These are phyloP conservation scores for Colletotrichum lupini DNA, from an alignment of 2,329 filamentous ascomycete genomes.

Conservation along the genomic window DNA sequence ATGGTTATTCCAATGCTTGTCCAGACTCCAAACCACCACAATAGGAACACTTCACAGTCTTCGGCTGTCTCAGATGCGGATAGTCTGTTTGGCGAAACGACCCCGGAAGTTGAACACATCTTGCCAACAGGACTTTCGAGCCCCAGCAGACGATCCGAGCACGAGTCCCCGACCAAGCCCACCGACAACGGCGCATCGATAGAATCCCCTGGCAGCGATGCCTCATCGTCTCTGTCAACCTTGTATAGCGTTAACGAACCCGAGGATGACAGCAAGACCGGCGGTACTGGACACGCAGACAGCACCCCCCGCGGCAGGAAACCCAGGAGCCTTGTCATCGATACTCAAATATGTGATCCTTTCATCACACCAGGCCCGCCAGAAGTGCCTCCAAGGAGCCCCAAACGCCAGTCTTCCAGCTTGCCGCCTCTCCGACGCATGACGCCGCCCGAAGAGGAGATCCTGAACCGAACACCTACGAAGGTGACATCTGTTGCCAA, in stretches of 20 bases:
- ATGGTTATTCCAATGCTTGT: background rate
- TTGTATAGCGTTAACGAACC: slow-evolving; percentile 66
- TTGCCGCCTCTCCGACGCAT: slow-evolving; percentile 3
- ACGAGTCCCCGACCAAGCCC: slow-evolving; percentile 32
- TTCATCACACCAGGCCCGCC: slow-evolving; percentile 19
- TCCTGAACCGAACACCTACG: background rate
- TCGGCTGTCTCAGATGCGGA: slow-evolving; percentile 43
- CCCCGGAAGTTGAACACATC: slow-evolving; percentile 45
- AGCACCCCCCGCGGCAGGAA: background rate
- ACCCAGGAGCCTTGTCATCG: slow-evolving; percentile 18
- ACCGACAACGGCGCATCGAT: slow-evolving; percentile 33
- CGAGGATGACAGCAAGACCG: slow-evolving; percentile 45
- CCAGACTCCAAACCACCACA: slow-evolving; percentile 19
- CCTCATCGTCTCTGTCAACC: slow-evolving; percentile 66
- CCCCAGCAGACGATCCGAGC: slow-evolving; percentile 52
- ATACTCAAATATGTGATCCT: slow-evolving; percentile 34
- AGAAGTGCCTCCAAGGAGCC: slow-evolving; percentile 13
- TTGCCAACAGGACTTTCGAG: slow-evolving; percentile 53
- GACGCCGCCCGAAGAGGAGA: background rate
- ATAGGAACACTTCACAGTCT: slow-evolving; percentile 21
- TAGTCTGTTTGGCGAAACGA: slow-evolving; percentile 52
- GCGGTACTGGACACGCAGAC: background rate
- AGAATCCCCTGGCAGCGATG: slow-evolving; percentile 53
- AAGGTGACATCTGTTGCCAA: slow-evolving; percentile 9
- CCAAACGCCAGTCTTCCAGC: slow-evolving; percentile 9